phyloP scores from a whole-genome alignment of 805 yeast species.

The Yarrowia yakushimensis region DNA sequence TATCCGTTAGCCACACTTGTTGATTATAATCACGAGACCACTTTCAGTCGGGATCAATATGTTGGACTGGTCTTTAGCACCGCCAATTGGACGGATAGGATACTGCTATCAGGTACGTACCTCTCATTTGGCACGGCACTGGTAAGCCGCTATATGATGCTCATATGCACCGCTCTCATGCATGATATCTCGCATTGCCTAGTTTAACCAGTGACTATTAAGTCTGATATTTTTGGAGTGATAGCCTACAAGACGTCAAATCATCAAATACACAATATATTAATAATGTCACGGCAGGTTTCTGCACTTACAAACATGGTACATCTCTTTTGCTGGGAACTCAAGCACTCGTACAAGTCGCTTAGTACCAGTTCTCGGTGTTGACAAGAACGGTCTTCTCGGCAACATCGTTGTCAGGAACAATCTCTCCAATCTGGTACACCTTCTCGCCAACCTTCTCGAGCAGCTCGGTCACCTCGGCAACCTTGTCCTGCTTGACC shows the following conservation, averaged over 20 bases:
- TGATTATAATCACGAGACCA: too few species aligned
- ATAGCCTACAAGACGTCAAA: too few species aligned
- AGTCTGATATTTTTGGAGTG: too few species aligned
- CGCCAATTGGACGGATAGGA: too few species aligned
- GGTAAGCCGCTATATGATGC: neutral
- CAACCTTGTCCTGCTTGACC: conserved; percentile 66
- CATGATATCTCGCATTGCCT: neutral
- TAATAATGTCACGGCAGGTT: conserved; percentile 5
- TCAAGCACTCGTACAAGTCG: too few species aligned
- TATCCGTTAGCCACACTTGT: too few species aligned
- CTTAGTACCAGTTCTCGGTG: conserved; percentile 38
- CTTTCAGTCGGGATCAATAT: too few species aligned
- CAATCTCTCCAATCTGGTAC: conserved; percentile 60
- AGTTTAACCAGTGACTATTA: too few species aligned
- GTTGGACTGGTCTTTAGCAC: too few species aligned
- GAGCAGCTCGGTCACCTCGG: conserved; percentile 51
- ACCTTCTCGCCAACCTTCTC: conserved; percentile 70
- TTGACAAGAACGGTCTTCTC: conserved; percentile 40
- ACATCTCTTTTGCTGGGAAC: neutral
- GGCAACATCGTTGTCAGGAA: conserved; percentile 41
- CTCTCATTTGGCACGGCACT: neutral
- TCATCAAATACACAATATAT: conserved; percentile 1
- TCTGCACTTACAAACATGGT: conserved; percentile 20
- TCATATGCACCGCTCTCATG: neutral
- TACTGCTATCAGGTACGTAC: too few species aligned